Evolutionary conservation across 108 stramenopile genomes (phyloP), one percentile per base, ranked within the genome.

Genomic region (Aureococcus anophagefferens): DNA sequence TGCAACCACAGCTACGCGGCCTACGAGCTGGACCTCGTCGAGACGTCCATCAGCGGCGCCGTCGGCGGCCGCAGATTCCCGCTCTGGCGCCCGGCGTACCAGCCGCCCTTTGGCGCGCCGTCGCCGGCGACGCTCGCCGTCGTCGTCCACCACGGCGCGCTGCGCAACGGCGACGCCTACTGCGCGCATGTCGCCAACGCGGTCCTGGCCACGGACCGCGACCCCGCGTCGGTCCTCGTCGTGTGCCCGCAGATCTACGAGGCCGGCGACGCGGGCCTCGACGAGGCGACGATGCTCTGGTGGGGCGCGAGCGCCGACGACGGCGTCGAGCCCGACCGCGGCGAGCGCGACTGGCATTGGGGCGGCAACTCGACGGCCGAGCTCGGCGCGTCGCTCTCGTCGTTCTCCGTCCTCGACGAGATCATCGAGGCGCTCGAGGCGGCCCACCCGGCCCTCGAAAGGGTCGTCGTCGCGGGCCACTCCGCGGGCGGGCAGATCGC

Each of bases 121-220:
- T 9, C 37, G 37, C 4, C 37, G 37, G 63, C 63, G 63, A 5
- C 5, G 30, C 30, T 63, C 63, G 63, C 63, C 63, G 14, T 63
- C 63, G 30, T 63, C 63, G 63, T 63, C 30, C 63, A 63, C 63
- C 63, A 63, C 63, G 63, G 63, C 30, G 63, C 63, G 30, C 9
- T 4, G 5, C 63, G 63, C 5, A 63, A 63, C 63, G 63, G 63
- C 5, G 4, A 7, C 5, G 63, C 4, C 63, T 63, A 63, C 63
- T 4, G 9, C 5, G n/a, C 63, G 5, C 14, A 63, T 13, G 14
- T 63, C 9, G 30, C 14, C 30, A 31, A 31, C 14, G 63, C 63
- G 5, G 30, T 40, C 37, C 7, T 40, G 37, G 7, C 7, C 7
- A 11, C 37, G 7, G 37, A 11, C 7, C 37, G 37, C 7, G 11